phyloP scores from a whole-genome alignment of 306 rosid genomes.

The Gastrolobium bilobum region DNA sequence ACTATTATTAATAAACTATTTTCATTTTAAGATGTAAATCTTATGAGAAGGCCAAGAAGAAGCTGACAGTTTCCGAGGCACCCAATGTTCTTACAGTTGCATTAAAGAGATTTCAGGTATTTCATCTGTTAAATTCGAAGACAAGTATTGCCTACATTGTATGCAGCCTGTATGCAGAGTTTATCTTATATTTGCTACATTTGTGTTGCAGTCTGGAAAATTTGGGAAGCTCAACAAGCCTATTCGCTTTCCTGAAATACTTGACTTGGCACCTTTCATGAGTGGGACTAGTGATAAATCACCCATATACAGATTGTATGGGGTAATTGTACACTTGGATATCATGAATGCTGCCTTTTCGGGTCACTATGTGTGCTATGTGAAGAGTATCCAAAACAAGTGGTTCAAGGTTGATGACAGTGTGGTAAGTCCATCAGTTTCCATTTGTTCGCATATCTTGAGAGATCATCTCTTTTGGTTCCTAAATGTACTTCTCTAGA shows the following conservation, averaged over 20 bases:
- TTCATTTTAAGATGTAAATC: conserved; percentile 77
- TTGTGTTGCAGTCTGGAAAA: conserved; percentile 80
- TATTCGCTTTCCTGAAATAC: conserved; percentile 81
- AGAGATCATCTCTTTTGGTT: conserved; percentile 15
- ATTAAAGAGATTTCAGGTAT: conserved; percentile 96
- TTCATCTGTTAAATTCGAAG: conserved; percentile 28
- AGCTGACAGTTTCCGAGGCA: conserved; percentile 89
- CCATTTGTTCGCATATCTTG: conserved; percentile 35
- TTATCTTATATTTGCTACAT: conserved; percentile 26
- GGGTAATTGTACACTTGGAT: conserved; percentile 95
- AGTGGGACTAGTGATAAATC: conserved; percentile 92
- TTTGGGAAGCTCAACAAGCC: conserved; percentile 98
- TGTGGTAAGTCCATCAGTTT: conserved; percentile 62
- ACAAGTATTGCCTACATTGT: conserved; percentile 17
- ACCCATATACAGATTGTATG: conserved; percentile 85
- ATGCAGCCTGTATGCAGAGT: conserved; percentile 14
- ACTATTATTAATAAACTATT: conserved; percentile 43
- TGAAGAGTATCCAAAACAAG: conserved; percentile 84
- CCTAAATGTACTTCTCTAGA: not conserved
- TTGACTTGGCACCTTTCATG: conserved; percentile 89
- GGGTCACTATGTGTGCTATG: conserved; percentile 96
- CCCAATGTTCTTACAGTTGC: conserved; percentile 97
- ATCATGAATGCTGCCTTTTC: conserved; percentile 94
- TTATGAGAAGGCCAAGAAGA: conserved; percentile 96
- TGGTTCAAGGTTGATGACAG: conserved; percentile 99